phyloP scores from a whole-genome alignment of 495 filamentous ascomycete genomes.

The Jackrogersella multiformis region DNA sequence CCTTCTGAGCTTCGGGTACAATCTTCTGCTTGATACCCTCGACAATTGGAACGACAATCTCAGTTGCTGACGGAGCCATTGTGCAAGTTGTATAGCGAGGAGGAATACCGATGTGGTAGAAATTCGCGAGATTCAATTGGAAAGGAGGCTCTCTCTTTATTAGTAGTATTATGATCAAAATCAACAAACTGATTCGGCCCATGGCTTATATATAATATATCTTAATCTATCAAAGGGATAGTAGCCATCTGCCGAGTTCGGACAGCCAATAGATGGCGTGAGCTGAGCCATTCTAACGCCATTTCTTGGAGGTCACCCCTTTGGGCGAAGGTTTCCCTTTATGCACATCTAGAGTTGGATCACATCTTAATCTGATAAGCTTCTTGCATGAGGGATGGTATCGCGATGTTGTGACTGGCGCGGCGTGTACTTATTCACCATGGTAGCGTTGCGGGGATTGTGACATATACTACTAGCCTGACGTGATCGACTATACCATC shows the following conservation, averaged over 20 bases:
- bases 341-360: constrained; percentile 9
- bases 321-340: not conserved
- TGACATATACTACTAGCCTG: constrained; percentile 25
- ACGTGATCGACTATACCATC: constrained; percentile 30
- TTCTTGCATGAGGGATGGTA: constrained; percentile 21
- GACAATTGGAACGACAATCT: constrained; percentile 34
- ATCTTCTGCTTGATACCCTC: constrained; percentile 44
- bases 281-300: constrained; percentile 33
- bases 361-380: constrained; percentile 29
- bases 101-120: not conserved
- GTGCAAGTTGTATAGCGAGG: not conserved
- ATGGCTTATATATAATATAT: constrained; percentile 8
- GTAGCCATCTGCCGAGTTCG: constrained; percentile 28
- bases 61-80: constrained; percentile 45
- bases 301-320: constrained; percentile 12
- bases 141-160: not conserved
- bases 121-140: not conserved
- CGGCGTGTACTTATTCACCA: constrained; percentile 8
- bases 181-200: not conserved
- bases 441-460: constrained; percentile 22
- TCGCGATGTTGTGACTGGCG: constrained; percentile 27
- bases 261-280: constrained; percentile 24
- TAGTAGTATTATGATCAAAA: too few relatives aligned
- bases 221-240: not conserved
- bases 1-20: constrained; percentile 12